These are phyloP conservation scores for Penicillium decumbens DNA, from an alignment of 2,329 filamentous ascomycete species.

Conservation along the genomic window DNA sequence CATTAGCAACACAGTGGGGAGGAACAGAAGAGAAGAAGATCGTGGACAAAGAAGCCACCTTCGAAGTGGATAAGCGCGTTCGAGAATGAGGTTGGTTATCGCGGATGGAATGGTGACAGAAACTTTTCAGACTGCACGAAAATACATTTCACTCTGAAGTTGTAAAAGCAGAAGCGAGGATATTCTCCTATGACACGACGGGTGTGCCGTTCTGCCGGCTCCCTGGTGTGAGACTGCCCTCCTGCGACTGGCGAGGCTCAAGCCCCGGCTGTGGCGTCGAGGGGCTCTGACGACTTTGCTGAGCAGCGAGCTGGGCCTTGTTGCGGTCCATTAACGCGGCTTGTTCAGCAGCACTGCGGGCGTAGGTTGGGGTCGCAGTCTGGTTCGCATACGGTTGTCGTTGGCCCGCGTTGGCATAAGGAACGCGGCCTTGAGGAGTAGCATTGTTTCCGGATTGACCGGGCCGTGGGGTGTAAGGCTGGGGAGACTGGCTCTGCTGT, in stretches of 20 bases:
- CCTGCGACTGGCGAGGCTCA: conserved; percentile 29
- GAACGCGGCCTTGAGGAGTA: conserved; percentile 33
- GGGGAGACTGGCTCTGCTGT: conserved; percentile 24
- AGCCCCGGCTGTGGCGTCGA: conserved; percentile 33
- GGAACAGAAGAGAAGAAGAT: background rate
- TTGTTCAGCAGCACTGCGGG: conserved; percentile 40
- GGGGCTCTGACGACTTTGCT: conserved; percentile 30
- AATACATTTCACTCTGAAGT: background rate
- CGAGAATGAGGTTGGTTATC: background rate
- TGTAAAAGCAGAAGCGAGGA: background rate
- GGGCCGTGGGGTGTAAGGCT: conserved; percentile 35
- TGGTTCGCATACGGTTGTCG: conserved; percentile 29
- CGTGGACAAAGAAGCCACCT: background rate
- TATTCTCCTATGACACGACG: conserved; percentile 17
- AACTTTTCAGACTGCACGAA: background rate
- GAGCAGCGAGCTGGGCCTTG: conserved; percentile 35
- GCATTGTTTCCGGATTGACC: conserved; percentile 32
- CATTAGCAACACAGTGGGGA: conserved; percentile 19
- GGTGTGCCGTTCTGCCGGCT: conserved; percentile 32
- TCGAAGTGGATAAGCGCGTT: background rate
- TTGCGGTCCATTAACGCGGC: conserved; percentile 38
- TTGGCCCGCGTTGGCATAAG: conserved; percentile 34
- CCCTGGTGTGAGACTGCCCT: conserved; percentile 34
- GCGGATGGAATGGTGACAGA: background rate
- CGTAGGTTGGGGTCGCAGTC: conserved; percentile 33